Conservation (phyloP, 495 filamentous ascomycete genomes). For the Hypoxylon cercidicola region DNA sequence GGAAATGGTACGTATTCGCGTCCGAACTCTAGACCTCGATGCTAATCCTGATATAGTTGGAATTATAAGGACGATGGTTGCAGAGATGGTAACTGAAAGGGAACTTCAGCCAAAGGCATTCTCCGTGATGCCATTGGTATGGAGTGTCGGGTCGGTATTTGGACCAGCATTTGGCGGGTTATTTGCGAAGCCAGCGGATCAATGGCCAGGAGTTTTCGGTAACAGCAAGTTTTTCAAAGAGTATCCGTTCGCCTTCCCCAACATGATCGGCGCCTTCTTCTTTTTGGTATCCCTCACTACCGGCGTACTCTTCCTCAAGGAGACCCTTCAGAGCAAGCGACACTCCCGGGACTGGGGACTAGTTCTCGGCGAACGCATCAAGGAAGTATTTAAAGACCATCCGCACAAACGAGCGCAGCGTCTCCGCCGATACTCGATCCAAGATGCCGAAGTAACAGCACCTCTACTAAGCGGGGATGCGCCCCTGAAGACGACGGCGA, state of each 20-base stretch:
- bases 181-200: conserved; percentile 79
- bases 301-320: conserved; percentile 78
- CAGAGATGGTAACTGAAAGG: conserved; percentile 81
- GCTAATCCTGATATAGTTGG: conserved; percentile 56
- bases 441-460: conserved; percentile 56
- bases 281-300: conserved; percentile 78
- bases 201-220: conserved; percentile 73
- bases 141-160: conserved; percentile 86
- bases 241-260: conserved; percentile 86
- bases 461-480: conserved; percentile 48
- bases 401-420: conserved; percentile 42
- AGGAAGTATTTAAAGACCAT: conserved; percentile 47
- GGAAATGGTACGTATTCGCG: conserved; percentile 64
- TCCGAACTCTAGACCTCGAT: not conserved
- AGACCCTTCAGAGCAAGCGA: conserved; percentile 76
- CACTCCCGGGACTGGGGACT: conserved; percentile 75
- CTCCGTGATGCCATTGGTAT: conserved; percentile 84
- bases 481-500: conserved; percentile 46
- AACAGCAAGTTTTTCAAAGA: conserved; percentile 70
- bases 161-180: conserved; percentile 89
- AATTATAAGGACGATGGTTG: conserved; percentile 75
- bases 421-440: conserved; percentile 52
- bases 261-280: conserved; percentile 75
- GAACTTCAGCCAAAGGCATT: conserved; percentile 85
- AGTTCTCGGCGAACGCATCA: conserved; percentile 67